Evolutionary conservation across 306 rosid genomes (phyloP), one percentile per base, ranked within the genome.

Genomic region (Dryas octopetala): DNA sequence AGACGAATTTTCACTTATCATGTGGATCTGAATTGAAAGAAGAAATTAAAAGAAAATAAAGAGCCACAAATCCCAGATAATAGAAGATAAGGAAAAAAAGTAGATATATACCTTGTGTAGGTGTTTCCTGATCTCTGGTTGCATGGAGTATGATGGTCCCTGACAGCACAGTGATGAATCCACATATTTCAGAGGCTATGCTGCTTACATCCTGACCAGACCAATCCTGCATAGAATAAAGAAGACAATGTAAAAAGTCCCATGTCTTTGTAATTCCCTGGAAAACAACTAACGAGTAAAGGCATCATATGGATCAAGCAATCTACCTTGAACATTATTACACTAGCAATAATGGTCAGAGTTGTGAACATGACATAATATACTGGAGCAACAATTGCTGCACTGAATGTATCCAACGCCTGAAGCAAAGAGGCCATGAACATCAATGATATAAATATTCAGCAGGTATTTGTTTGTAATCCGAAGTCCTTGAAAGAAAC

Each of bases 291-390:
- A 26, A 38, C 16, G 62, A 19, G 40, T 55, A 1, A 11, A 32
- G 28, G 62, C 40, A 76, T 65, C 64, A 68, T 44, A 74, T 3
- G 62, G 71, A 72, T 54, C 63, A 15, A 71, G 64, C 40, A 70
- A 57, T 71, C 69, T 83, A 88, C 98, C 92, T 93, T 90, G 79
- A 90, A 93, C 98, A 93, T 93, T 82, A 92, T 87, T 74, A 89
- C 96, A 80, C 91, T 93, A 71, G 96, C 98, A 75, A 86, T 82
- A 45, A 93, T 89, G 61, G 98, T 93, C 74, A 93, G 84, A 79
- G 98, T 93, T 46, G 98, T 93, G 84, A 93, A 93, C 98, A 93
- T 90, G 48, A 87, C 97, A 89, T 93, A 93, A 78, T 93, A 93
- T 41, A 92, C 91, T 3, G 98, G 98, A 73, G 98, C 89, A 80